Evolutionary conservation across 179 eudicot genomes (phyloP).

Genomic region (Silene noctiflora): DNA sequence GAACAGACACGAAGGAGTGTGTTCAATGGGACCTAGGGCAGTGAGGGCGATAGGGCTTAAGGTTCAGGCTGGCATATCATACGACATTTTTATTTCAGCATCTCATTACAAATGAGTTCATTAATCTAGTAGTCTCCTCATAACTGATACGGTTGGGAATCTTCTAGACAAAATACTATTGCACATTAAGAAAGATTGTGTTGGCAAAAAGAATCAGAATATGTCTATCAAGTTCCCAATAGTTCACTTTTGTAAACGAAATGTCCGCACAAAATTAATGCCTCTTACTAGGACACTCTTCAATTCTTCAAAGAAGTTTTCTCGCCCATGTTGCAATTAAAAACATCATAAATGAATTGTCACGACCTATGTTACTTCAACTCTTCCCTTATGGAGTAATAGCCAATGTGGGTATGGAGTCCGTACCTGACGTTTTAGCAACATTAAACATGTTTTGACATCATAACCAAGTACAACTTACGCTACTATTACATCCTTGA

Average conservation of each 20-base stretch:
- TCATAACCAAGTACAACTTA: too few relatives aligned
- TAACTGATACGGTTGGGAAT: not conserved
- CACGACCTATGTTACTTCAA: not conserved
- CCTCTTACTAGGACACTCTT: not conserved
- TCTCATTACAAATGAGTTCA: not conserved
- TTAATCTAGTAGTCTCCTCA: not conserved
- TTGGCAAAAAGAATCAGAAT: not conserved
- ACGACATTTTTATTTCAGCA: too few relatives aligned
- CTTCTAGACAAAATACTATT: not conserved
- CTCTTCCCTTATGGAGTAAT: not conserved
- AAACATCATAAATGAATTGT: too few relatives aligned
- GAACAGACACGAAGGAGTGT: too few relatives aligned
- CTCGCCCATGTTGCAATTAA: too few relatives aligned
- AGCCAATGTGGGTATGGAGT: not conserved
- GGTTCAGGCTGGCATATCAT: too few relatives aligned
- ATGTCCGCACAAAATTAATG: not conserved
- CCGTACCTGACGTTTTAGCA: too few relatives aligned
- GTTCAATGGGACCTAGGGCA: too few relatives aligned
- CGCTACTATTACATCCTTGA: too few relatives aligned
- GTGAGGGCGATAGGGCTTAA: too few relatives aligned
- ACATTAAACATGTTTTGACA: too few relatives aligned
- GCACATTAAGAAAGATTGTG: not conserved
- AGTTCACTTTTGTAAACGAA: not conserved
- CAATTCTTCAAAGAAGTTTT: not conserved
- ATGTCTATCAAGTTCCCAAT: not conserved